Conservation (phyloP, 2,329 filamentous ascomycete genomes). For the Massarina eburnea region DNA sequence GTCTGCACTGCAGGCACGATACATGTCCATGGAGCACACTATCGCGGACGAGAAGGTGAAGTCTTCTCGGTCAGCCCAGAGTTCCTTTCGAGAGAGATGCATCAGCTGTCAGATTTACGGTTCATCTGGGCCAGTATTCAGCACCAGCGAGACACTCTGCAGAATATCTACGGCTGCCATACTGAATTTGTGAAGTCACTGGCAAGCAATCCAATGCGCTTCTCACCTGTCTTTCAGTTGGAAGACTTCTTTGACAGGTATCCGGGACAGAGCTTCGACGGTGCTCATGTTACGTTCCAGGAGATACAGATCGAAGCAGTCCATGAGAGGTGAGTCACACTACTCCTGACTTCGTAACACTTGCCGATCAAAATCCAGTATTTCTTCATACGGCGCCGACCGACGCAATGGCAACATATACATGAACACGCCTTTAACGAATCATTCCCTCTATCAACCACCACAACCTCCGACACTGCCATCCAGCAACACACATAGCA, state of each 20-base stretch:
- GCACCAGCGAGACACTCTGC: conserved; percentile 77
- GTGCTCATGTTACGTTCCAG: conserved; percentile 70
- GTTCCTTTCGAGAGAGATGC: conserved; percentile 76
- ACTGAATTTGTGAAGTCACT: conserved; percentile 75
- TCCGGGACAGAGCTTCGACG: conserved; percentile 69
- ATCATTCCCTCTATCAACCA: conserved; percentile 26
- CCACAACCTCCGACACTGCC: conserved; percentile 22
- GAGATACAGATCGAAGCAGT: conserved; percentile 66
- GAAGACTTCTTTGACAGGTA: conserved; percentile 90
- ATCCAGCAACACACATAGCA: conserved; percentile 28
- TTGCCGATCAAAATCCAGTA: conserved; percentile 21
- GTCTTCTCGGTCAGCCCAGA: conserved; percentile 67
- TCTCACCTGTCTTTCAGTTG: conserved; percentile 77
- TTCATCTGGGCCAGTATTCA: conserved; percentile 77
- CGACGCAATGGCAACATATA: conserved; percentile 43
- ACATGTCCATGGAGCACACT: conserved; percentile 83
- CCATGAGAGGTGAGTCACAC: conserved; percentile 56
- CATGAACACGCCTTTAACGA: conserved; percentile 32
- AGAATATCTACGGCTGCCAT: conserved; percentile 77
- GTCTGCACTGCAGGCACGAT: conserved; percentile 85
- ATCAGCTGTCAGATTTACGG: conserved; percentile 73
- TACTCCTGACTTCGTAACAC: neutral
- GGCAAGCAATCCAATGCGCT: conserved; percentile 68
- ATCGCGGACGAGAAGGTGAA: conserved; percentile 64
- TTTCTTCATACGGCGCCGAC: conserved; percentile 40